Evolutionary conservation across 495 filamentous ascomycete genomes (phyloP).

Genomic region (Letharia columbiana): DNA sequence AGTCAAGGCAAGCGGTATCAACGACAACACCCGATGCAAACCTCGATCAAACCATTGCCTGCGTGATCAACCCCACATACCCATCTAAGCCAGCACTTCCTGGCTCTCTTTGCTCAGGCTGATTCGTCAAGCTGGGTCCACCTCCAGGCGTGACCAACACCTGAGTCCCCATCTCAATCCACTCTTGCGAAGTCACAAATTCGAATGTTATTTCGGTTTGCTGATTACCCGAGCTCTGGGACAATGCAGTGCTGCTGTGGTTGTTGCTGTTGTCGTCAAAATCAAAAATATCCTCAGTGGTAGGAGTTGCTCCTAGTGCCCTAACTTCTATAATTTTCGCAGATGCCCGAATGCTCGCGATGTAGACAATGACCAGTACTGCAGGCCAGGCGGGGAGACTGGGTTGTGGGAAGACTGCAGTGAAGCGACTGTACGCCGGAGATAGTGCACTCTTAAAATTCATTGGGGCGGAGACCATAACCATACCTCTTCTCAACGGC

Average conservation of each 20-base stretch:
- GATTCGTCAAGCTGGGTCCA: constrained; percentile 29
- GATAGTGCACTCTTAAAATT: constrained; percentile 31
- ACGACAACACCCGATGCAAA: too few species aligned
- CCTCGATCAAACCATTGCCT: neutral
- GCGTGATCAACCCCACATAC: constrained; percentile 34
- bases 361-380: constrained; percentile 67
- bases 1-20: neutral
- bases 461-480: constrained; percentile 50
- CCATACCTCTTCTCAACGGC: constrained; percentile 65
- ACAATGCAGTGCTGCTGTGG: constrained; percentile 30
- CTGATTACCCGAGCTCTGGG: constrained; percentile 19
- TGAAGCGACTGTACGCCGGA: constrained; percentile 42
- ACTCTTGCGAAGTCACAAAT: constrained; percentile 69
- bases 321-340: constrained; percentile 58
- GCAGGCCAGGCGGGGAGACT: constrained; percentile 44
- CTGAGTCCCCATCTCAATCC: constrained; percentile 70
- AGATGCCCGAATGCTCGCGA: constrained; percentile 74
- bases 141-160: constrained; percentile 63
- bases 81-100: constrained; percentile 37
- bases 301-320: constrained; percentile 32
- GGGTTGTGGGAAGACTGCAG: constrained; percentile 39
- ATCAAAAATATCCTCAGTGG: constrained; percentile 46
- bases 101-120: constrained; percentile 25
- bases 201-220: constrained; percentile 61
- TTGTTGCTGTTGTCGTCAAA: constrained; percentile 45